Conservation (phyloP, 2,329 filamentous ascomycete species). For the Apiospora kogelbergensis region DNA sequence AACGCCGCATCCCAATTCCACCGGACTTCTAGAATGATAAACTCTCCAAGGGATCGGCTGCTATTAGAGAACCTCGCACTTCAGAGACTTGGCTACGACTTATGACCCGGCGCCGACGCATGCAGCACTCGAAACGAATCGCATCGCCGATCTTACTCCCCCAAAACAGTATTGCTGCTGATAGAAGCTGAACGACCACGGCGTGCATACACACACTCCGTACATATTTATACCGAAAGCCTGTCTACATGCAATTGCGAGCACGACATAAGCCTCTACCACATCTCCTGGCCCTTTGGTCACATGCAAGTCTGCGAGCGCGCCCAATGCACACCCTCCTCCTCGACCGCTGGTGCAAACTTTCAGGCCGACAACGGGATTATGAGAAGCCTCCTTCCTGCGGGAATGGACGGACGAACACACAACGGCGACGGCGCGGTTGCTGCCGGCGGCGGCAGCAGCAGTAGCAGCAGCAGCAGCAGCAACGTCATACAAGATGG, state of each 20-base stretch:
- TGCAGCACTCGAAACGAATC: neutral
- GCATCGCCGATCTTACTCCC: conserved; percentile 16
- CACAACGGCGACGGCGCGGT: conserved; percentile 38
- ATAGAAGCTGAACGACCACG: conserved; percentile 1
- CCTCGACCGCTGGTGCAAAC: conserved; percentile 30
- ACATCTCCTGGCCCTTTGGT: conserved; percentile 12
- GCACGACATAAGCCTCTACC: conserved; percentile 18
- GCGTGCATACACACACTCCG: neutral
- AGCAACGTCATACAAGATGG: neutral
- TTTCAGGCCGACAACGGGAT: conserved; percentile 39
- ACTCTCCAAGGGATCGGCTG: conserved; percentile 12
- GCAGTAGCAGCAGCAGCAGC: neutral
- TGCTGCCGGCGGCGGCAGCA: conserved; percentile 12
- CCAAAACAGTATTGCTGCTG: neutral
- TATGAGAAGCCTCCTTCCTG: conserved; percentile 44
- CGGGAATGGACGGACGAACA: conserved; percentile 46
- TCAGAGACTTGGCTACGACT: conserved; percentile 17
- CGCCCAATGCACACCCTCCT: conserved; percentile 26
- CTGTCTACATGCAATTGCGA: conserved; percentile 14
- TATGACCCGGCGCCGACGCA: conserved; percentile 20
- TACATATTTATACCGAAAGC: conserved; percentile 9
- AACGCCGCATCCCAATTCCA: neutral
- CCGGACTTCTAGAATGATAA: conserved; percentile 4
- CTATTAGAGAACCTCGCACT: conserved; percentile 17
- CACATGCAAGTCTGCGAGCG: conserved; percentile 21